These are phyloP conservation scores for Arxiozyma heterogenica DNA, from an alignment of 1,139 yeast genomes.

Conservation along the genomic window DNA sequence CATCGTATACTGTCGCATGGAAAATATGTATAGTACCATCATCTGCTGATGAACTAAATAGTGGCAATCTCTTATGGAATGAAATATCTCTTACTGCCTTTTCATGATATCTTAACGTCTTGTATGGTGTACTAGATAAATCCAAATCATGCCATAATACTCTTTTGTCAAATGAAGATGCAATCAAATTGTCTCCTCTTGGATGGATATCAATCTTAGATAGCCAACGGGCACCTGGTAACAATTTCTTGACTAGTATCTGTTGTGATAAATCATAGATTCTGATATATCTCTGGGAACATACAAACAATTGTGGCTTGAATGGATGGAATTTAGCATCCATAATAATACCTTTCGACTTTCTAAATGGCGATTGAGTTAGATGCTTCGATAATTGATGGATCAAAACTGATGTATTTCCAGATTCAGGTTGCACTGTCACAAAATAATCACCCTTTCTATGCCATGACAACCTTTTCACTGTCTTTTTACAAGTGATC, in stretches of 20 bases:
- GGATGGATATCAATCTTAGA: slow-evolving; percentile 91
- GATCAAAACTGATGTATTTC: slow-evolving; percentile 79
- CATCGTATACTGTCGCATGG: slow-evolving; percentile 96
- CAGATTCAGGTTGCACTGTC: slow-evolving; percentile 84
- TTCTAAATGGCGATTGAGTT: slow-evolving; percentile 94
- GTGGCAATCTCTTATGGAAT: slow-evolving; percentile 83
- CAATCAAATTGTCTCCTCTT: slow-evolving; percentile 86
- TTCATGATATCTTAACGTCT: slow-evolving; percentile 88
- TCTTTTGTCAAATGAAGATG: slow-evolving; percentile 89
- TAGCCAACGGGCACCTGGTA: slow-evolving; percentile 96
- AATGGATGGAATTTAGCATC: slow-evolving; percentile 97
- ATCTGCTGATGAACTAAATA: slow-evolving; percentile 94
- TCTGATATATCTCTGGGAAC: slow-evolving; percentile 86
- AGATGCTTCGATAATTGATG: slow-evolving; percentile 92
- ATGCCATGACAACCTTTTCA: slow-evolving; percentile 90
- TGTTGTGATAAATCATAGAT: slow-evolving; percentile 87
- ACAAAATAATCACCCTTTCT: slow-evolving; percentile 95
- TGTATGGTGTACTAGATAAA: slow-evolving; percentile 81
- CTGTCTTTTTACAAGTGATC: slow-evolving; percentile 55
- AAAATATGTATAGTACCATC: slow-evolving; percentile 90
- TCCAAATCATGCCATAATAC: slow-evolving; percentile 97
- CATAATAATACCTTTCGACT: slow-evolving; percentile 88
- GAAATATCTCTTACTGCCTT: slow-evolving; percentile 85
- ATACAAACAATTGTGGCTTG: slow-evolving; percentile 87
- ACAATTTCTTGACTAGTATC: slow-evolving; percentile 66